phyloP scores from a whole-genome alignment of 2,329 filamentous ascomycete genomes.

The Fusarium foetens region DNA sequence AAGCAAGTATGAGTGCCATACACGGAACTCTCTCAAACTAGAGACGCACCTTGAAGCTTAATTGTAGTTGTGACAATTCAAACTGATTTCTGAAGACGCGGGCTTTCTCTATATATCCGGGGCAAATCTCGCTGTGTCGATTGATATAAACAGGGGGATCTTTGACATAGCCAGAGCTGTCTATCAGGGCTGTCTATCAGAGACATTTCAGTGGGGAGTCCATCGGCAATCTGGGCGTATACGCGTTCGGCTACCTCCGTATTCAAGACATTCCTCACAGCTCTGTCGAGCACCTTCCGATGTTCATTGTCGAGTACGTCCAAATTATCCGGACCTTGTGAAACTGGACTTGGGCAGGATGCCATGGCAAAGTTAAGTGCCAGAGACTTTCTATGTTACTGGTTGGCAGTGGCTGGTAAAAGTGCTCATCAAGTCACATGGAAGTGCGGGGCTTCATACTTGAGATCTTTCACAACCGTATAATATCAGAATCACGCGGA shows the following conservation, averaged over 20 bases:
- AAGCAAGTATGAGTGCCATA: no score
- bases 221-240: conserved; percentile 24
- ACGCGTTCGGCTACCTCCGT: conserved; percentile 3
- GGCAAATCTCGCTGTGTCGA: neutral
- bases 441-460: neutral
- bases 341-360: neutral
- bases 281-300: neutral
- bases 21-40: no score
- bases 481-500: neutral
- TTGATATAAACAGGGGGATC: neutral
- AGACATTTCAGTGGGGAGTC: conserved; percentile 1
- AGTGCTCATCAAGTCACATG: neutral
- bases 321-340: rapidly evolving
- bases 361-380: neutral
- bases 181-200: neutral
- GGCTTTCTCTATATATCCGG: conserved; percentile 12
- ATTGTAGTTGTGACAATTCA: neutral
- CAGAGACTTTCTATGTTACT: neutral
- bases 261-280: neutral
- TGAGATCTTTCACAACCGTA: neutral
- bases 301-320: neutral
- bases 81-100: neutral
- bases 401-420: no score
- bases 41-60: neutral
- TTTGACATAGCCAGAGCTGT: neutral